These are phyloP conservation scores for Globisporangium cylindrosporum DNA, from an alignment of 352 stramenopile species.

Conservation along the genomic window DNA sequence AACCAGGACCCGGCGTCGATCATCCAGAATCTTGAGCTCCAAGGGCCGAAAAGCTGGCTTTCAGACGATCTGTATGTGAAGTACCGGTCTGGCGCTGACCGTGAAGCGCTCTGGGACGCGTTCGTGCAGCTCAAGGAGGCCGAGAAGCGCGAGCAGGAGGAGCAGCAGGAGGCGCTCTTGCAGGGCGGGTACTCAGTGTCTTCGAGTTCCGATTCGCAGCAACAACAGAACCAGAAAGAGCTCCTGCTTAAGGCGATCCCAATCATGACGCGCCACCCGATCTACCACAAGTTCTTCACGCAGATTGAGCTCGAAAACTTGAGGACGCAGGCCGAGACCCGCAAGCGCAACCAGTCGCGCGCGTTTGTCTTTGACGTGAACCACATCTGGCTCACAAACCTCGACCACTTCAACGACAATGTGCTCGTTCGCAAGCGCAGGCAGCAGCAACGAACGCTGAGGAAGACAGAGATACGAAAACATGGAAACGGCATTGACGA, in stretches of 20 bases:
- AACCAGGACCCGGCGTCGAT: not conserved
- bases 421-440: slow-evolving; percentile 17
- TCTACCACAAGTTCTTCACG: slow-evolving; percentile 52
- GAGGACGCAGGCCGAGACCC: slow-evolving; percentile 51
- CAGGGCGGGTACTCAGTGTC: not conserved
- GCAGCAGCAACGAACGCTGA: slow-evolving; percentile 12
- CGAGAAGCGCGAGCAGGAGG: slow-evolving; percentile 28
- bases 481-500: not conserved
- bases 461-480: not conserved
- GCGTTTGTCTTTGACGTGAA: slow-evolving; percentile 88
- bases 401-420: slow-evolving; percentile 81
- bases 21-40: slow-evolving; percentile 39
- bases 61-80: slow-evolving; percentile 79
- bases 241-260: slow-evolving; percentile 38
- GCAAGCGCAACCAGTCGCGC: slow-evolving; percentile 71
- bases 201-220: slow-evolving; percentile 18
- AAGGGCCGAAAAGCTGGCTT: slow-evolving; percentile 80
- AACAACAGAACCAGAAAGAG: slow-evolving; percentile 7
- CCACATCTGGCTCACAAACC: slow-evolving; percentile 89
- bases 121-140: slow-evolving; percentile 42
- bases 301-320: slow-evolving; percentile 77
- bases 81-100: slow-evolving; percentile 70
- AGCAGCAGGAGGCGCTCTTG: slow-evolving; percentile 30
- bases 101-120: slow-evolving; percentile 56
- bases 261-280: slow-evolving; percentile 62